These are phyloP conservation scores for Neurospora sp. DNA, from an alignment of 495 filamentous ascomycete genomes.

Conservation along the genomic window DNA sequence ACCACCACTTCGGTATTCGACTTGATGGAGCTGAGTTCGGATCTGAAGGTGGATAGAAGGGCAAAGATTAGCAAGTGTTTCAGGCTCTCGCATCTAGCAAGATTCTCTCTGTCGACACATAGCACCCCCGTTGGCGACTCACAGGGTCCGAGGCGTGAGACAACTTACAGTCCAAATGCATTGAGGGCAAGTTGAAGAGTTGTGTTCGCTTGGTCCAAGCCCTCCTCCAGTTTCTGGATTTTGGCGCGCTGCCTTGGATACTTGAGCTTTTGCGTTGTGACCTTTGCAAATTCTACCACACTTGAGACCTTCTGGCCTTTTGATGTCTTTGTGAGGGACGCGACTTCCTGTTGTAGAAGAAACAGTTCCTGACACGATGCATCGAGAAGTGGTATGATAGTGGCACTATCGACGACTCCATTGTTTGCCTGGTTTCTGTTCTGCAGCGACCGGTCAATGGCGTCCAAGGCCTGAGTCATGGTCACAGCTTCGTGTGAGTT, in stretches of 20 bases:
- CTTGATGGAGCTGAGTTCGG: neutral
- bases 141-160: neutral
- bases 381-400: neutral
- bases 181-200: neutral
- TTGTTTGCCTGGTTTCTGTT: neutral
- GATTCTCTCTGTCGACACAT: neutral
- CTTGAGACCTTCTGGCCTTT: neutral
- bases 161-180: neutral
- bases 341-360: neutral
- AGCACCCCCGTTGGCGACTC: neutral
- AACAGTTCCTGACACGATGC: neutral
- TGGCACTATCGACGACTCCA: neutral
- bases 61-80: neutral
- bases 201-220: neutral
- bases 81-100: neutral
- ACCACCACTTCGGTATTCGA: neutral
- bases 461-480: neutral
- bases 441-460: neutral
- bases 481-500: neutral
- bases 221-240: neutral
- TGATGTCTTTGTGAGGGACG: neutral
- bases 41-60: neutral
- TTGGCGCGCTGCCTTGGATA: neutral
- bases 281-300: neutral
- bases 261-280: neutral